Conservation (phyloP, 2,329 filamentous ascomycete genomes). For the Trichothecium sympodiale region DNA sequence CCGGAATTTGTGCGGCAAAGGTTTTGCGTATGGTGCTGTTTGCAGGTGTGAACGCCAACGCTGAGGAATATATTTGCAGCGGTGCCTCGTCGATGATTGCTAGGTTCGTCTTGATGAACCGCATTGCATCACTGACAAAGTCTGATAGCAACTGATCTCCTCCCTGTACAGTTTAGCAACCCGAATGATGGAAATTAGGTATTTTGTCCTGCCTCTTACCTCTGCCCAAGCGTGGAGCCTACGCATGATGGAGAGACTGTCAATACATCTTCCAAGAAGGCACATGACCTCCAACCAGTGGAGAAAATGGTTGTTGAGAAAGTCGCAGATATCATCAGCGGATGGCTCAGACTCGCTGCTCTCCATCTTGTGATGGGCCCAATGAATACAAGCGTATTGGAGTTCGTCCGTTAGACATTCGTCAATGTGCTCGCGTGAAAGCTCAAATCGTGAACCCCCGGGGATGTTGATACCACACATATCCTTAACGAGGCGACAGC, state of each 20-base stretch:
- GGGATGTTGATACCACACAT: too few species aligned
- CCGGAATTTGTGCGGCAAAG: slow-evolving; percentile 6
- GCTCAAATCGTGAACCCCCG: too few species aligned
- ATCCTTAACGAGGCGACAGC: too few species aligned
- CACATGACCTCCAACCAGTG: slow-evolving; percentile 29
- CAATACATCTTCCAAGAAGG: slow-evolving; percentile 13
- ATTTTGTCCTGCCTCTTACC: too few species aligned
- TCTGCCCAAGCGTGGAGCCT: too few species aligned
- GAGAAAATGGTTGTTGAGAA: slow-evolving; percentile 25
- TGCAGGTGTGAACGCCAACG: slow-evolving; percentile 12
- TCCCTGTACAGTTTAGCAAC: too few species aligned
- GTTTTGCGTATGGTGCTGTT: slow-evolving; percentile 7
- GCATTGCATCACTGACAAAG: slow-evolving; percentile 9
- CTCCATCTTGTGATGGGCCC: slow-evolving; percentile 16
- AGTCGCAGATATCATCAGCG: slow-evolving; percentile 21
- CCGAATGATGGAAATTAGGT: too few species aligned
- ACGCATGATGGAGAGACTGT: too few species aligned
- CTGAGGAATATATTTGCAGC: slow-evolving; percentile 15
- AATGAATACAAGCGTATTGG: slow-evolving; percentile 30
- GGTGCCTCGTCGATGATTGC: slow-evolving; percentile 8
- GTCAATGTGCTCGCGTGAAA: too few species aligned
- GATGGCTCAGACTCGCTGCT: too few species aligned
- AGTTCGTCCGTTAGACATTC: too few species aligned
- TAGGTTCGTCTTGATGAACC: slow-evolving; percentile 8
- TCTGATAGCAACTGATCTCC: too few species aligned